These are phyloP conservation scores for Spinacia oleracea DNA, from an alignment of 179 eudicot genomes.

Conservation along the genomic window DNA sequence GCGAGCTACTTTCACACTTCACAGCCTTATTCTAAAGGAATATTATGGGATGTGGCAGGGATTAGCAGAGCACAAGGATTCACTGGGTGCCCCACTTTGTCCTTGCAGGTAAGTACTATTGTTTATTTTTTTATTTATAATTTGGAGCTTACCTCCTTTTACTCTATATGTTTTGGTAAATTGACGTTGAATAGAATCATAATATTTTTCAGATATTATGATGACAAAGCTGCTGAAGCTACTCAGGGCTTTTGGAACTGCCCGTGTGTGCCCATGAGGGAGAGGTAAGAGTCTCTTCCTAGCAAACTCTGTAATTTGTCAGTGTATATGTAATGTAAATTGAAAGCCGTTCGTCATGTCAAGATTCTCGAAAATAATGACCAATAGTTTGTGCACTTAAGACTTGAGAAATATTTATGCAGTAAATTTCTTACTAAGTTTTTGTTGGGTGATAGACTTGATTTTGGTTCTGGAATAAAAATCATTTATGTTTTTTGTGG, in stretches of 20 bases:
- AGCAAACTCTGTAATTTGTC: not conserved
- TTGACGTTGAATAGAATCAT: not conserved
- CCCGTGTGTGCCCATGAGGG: conserved; percentile 98
- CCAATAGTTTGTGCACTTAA: not conserved
- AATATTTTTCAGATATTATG: conserved; percentile 68
- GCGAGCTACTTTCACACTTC: not conserved
- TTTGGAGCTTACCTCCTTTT: not conserved
- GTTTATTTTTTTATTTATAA: no score
- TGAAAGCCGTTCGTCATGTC: not conserved
- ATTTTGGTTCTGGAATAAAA: not conserved
- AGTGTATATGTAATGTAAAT: not conserved
- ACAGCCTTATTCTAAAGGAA: not conserved
- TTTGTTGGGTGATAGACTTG: not conserved
- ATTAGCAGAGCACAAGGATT: conserved; percentile 89
- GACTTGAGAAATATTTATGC: not conserved
- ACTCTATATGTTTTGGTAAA: not conserved
- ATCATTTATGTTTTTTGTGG: not conserved
- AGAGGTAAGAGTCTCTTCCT: conserved; percentile 51
- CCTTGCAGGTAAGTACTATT: conserved; percentile 70
- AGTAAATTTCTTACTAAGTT: not conserved
- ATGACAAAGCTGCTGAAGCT: conserved; percentile 91
- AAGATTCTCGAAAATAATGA: not conserved
- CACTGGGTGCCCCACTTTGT: conserved; percentile 94
- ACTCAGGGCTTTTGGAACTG: conserved; percentile 95
- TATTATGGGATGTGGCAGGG: conserved; percentile 47